Evolutionary conservation across 2,329 filamentous ascomycete genomes (phyloP).

Genomic region (Ascomycota sp.): DNA sequence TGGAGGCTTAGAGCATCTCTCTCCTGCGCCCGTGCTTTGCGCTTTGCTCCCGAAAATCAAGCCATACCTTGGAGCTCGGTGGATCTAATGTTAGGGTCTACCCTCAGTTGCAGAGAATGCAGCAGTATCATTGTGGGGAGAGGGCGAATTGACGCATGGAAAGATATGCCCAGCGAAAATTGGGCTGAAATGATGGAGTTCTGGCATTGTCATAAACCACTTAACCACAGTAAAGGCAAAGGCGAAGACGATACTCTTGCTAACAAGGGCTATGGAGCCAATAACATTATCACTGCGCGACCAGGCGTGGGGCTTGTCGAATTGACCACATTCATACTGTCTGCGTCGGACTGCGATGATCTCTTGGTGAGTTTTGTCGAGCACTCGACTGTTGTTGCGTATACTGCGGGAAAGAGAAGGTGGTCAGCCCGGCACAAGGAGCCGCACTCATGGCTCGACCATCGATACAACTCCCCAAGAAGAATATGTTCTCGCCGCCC

Average conservation of each 20-base stretch:
- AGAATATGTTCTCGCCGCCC: constrained; percentile 13
- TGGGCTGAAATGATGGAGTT: constrained; percentile 99
- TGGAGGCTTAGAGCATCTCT: constrained; percentile 31
- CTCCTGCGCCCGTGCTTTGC: constrained; percentile 6
- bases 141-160: constrained; percentile 42
- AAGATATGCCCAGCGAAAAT: constrained; percentile 84
- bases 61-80: constrained; percentile 34
- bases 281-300: constrained; percentile 48
- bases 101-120: constrained; percentile 23
- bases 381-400: constrained; percentile 2
- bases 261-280: constrained; percentile 65
- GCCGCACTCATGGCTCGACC: constrained; percentile 31
- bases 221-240: constrained; percentile 29
- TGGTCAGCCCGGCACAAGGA: constrained; percentile 26
- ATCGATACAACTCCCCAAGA: constrained; percentile 55
- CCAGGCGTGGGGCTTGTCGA: constrained; percentile 59
- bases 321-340: constrained; percentile 53
- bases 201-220: constrained; percentile 96
- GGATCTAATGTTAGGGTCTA: constrained; percentile 19
- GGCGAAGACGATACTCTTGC: constrained; percentile 27
- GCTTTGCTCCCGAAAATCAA: constrained; percentile 15
- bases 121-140: constrained; percentile 14
- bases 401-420: constrained; percentile 35
- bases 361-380: constrained; percentile 14
- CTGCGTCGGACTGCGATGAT: constrained; percentile 39